Percentiles rank a stretch among this genome's conserved stretches.
These are phyloP conservation scores for Chernovozyma sophiae-reginae DNA, from an alignment of 1,139 yeast genomes.

Conservation along the genomic window DNA sequence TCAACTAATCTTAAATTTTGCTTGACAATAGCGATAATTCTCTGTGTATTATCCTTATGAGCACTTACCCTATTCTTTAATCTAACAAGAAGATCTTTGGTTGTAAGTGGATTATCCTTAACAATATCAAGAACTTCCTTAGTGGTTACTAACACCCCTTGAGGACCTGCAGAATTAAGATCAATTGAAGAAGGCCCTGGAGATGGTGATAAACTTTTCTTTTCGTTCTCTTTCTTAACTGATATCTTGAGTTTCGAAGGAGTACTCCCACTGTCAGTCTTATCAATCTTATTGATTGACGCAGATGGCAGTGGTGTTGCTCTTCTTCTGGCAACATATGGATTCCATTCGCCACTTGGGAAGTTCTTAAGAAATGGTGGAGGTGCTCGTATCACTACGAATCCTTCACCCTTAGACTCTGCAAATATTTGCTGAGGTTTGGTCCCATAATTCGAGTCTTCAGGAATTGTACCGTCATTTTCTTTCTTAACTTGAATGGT, in stretches of 20 bases:
- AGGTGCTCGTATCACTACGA: slow-evolving; percentile 65
- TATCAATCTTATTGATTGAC: slow-evolving; percentile 6
- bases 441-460: slow-evolving; percentile 3
- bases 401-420: slow-evolving; percentile 55
- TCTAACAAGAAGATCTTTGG: slow-evolving; percentile 59
- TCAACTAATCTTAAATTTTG: slow-evolving; percentile 65
- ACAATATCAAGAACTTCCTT: slow-evolving; percentile 69
- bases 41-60: slow-evolving; percentile 65
- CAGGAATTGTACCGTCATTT: slow-evolving; percentile 27
- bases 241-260: slow-evolving; percentile 9
- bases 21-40: slow-evolving; percentile 65
- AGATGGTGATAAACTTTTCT: slow-evolving; percentile 13
- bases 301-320: slow-evolving; percentile 21
- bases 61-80: slow-evolving; percentile 62
- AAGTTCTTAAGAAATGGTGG: slow-evolving; percentile 58
- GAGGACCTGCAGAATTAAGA: slow-evolving; percentile 34
- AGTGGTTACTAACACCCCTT: slow-evolving; percentile 52
- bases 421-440: slow-evolving; percentile 31
- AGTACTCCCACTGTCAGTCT: too few species aligned
- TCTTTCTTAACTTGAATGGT: slow-evolving; percentile 39
- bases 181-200: slow-evolving; percentile 8
- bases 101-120: slow-evolving; percentile 57
- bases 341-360: slow-evolving; percentile 84
- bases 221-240: slow-evolving; percentile 6
- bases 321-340: slow-evolving; percentile 45